A percentile compares a stretch with the other conserved stretches of the same genome.
Evolutionary conservation across 2,329 filamentous ascomycete genomes (phyloP).

Genomic region (Colletotrichum destructivum): DNA sequence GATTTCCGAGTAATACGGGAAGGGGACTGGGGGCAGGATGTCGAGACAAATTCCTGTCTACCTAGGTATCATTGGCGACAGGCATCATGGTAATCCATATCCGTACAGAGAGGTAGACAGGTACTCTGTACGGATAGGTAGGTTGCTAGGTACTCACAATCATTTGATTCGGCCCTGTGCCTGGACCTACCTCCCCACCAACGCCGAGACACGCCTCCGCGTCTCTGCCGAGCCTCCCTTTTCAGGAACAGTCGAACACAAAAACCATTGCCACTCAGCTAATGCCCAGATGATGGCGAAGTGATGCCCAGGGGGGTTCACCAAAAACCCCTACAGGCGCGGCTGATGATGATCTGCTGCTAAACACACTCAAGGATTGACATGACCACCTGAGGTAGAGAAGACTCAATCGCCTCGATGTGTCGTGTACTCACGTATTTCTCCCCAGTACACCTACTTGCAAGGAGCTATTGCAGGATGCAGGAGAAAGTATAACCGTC

Average conservation of each 20-base stretch:
- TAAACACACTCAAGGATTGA: background rate
- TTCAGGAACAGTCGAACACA: constrained; percentile 19
- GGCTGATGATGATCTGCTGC: background rate
- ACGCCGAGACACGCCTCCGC: constrained; percentile 14
- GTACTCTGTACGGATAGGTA: no score
- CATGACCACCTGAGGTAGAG: background rate
- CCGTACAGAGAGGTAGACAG: no score
- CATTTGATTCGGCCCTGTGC: constrained; percentile 33
- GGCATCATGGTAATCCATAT: no score
- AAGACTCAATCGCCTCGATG: background rate
- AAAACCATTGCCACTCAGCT: constrained; percentile 21
- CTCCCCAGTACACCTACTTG: background rate
- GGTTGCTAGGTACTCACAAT: background rate
- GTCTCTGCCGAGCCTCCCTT: background rate
- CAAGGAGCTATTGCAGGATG: constrained; percentile 3
- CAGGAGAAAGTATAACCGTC: constrained; percentile 13
- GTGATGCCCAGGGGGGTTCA: background rate
- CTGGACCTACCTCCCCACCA: constrained; percentile 6
- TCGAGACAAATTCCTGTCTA: constrained; percentile 13
- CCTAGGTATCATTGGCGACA: constrained; percentile 5
- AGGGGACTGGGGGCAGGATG: constrained; percentile 2
- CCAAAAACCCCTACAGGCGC: background rate
- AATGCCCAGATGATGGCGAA: constrained; percentile 1
- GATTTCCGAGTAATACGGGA: background rate
- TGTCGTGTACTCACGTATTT: background rate